phyloP scores from a whole-genome alignment of 2,329 filamentous ascomycete genomes.

The Alternaria incomplexa region DNA sequence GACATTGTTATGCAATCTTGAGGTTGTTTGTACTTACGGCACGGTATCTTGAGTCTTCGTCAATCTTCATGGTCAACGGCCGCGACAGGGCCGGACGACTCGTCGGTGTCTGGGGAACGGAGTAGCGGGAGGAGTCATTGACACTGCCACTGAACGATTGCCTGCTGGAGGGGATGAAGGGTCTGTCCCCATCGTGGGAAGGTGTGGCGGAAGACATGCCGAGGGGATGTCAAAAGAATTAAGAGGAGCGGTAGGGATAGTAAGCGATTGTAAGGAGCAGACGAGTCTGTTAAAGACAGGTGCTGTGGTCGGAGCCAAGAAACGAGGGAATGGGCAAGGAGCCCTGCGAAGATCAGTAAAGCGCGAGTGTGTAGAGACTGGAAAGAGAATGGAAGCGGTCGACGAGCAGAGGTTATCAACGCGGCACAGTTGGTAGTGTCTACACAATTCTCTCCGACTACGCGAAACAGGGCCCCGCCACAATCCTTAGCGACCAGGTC shows the following conservation, averaged over 20 bases:
- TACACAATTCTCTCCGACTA: constrained; percentile 11
- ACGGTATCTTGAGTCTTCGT: constrained; percentile 31
- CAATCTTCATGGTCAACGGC: constrained; percentile 27
- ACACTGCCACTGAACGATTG: constrained; percentile 17
- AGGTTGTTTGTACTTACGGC: constrained; percentile 20
- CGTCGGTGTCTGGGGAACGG: constrained; percentile 11
- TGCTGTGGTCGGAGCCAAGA: not conserved
- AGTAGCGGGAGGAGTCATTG: constrained; percentile 8
- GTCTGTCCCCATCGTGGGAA: constrained; percentile 9
- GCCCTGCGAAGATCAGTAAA: constrained; percentile 11
- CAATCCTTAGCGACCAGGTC: constrained; percentile 10
- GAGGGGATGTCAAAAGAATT: constrained; percentile 1
- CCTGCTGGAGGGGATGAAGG: constrained; percentile 11
- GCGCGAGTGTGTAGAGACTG: constrained; percentile 5
- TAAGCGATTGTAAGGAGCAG: constrained; percentile 12
- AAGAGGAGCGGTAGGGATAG: not conserved
- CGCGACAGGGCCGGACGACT: constrained; percentile 11
- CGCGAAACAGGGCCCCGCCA: constrained; percentile 2
- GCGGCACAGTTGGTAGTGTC: constrained; percentile 13
- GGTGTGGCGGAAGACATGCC: constrained; percentile 13
- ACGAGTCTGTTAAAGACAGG: constrained; percentile 1
- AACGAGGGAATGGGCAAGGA: constrained; percentile 14
- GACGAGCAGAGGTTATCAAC: constrained; percentile 15
- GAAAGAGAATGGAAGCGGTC: constrained; percentile 8
- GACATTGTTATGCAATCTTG: not conserved